These are phyloP conservation scores for Suhomyces bolitotheri DNA, from an alignment of 1,139 yeast genomes.

Conservation along the genomic window DNA sequence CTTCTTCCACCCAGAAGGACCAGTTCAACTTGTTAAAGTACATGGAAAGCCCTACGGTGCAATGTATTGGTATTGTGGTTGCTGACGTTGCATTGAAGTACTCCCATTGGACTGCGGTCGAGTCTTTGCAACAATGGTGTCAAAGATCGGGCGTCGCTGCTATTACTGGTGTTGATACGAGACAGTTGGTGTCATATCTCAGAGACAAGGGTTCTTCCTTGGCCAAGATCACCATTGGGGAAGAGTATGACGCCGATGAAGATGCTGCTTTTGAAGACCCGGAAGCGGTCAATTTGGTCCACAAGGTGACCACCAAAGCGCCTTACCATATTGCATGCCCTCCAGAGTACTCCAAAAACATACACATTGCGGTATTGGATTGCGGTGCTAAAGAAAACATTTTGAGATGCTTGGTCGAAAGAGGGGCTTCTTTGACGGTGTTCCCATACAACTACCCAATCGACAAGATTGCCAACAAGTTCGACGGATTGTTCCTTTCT, in stretches of 20 bases:
- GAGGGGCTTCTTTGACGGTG: slow-evolving; percentile 95
- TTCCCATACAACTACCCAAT: slow-evolving; percentile 95
- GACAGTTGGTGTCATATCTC: slow-evolving; percentile 86
- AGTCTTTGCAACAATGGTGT: slow-evolving; percentile 93
- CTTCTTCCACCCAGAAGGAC: slow-evolving; percentile 78
- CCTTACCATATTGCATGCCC: slow-evolving; percentile 86
- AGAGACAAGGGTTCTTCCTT: slow-evolving; percentile 95
- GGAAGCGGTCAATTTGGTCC: slow-evolving; percentile 86
- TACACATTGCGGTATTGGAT: slow-evolving; percentile 90
- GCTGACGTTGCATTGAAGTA: slow-evolving; percentile 93
- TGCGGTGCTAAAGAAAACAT: slow-evolving; percentile 99
- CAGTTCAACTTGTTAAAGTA: slow-evolving; percentile 81
- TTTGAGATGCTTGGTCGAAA: slow-evolving; percentile 83
- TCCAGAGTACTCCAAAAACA: slow-evolving; percentile 52
- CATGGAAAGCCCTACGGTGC: slow-evolving; percentile 88
- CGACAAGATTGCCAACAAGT: slow-evolving; percentile 85
- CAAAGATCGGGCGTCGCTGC: slow-evolving; percentile 96
- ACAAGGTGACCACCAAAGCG: slow-evolving; percentile 90
- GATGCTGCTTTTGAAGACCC: slow-evolving; percentile 93
- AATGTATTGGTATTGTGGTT: slow-evolving; percentile 94
- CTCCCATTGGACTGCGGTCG: slow-evolving; percentile 99
- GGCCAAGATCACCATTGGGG: slow-evolving; percentile 87
- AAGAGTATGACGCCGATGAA: slow-evolving; percentile 86
- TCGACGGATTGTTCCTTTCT: slow-evolving; percentile 91
- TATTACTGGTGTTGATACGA: slow-evolving; percentile 94